These are phyloP conservation scores for Linum trigynum DNA, from an alignment of 345 rosid species.

Conservation along the genomic window DNA sequence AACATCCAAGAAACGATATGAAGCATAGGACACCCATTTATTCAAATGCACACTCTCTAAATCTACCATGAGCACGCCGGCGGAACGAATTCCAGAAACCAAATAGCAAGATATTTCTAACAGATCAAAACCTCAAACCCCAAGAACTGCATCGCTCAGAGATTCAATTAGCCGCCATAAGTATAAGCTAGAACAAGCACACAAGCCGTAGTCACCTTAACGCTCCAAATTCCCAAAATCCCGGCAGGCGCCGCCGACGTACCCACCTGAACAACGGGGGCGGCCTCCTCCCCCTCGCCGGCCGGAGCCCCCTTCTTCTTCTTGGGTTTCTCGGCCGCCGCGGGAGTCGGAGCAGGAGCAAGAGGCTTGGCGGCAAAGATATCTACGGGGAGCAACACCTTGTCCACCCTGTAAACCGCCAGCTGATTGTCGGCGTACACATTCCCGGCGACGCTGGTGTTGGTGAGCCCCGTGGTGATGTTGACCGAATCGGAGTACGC, in stretches of 20 bases:
- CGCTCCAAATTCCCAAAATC: background rate
- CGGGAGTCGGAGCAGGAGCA: slow-evolving; percentile 2
- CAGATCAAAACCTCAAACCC: no score
- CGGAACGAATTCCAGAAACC: no score
- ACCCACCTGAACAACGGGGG: background rate
- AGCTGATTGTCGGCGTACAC: background rate
- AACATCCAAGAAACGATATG: no score
- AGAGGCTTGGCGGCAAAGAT: slow-evolving; percentile 6
- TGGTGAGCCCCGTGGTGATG: slow-evolving; percentile 1
- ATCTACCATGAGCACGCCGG: no score
- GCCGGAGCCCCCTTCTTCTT: background rate
- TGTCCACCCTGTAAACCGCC: background rate
- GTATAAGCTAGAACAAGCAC: background rate
- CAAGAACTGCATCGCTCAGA: background rate
- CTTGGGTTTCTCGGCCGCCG: background rate
- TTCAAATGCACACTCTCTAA: no score
- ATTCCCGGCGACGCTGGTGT: background rate
- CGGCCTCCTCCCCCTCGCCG: background rate
- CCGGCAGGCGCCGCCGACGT: background rate
- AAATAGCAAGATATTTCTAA: no score
- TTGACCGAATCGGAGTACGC: background rate
- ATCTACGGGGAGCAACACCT: slow-evolving; percentile 6
- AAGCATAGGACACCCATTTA: no score
- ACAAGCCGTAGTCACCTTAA: background rate
- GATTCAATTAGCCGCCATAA: background rate